Conservation (phyloP, 1,284 basidiomycete species). For the Entoloma clypeatum region DNA sequence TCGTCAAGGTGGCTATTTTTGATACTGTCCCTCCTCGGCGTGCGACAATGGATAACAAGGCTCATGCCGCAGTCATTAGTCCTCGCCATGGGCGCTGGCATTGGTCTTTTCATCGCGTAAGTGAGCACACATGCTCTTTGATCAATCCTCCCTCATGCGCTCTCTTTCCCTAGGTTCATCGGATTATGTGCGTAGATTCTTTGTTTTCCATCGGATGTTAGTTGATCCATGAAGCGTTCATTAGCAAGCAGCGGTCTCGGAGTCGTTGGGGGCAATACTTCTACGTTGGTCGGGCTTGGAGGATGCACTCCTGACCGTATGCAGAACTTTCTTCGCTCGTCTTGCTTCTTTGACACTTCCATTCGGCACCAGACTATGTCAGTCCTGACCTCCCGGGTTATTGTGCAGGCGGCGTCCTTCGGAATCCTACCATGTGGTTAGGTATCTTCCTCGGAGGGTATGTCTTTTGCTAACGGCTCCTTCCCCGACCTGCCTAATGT, state of each 20-base stretch:
- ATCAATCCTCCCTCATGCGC: conserved; percentile 9
- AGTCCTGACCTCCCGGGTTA: conserved; percentile 46
- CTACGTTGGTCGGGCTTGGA: conserved; percentile 76
- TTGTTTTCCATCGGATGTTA: neutral
- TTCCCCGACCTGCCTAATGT: neutral
- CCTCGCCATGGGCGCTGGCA: conserved; percentile 81
- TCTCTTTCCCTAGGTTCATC: conserved; percentile 49
- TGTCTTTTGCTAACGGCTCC: conserved; percentile 20
- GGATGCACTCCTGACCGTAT: conserved; percentile 63
- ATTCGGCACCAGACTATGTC: conserved; percentile 23
- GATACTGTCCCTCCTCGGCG: conserved; percentile 75
- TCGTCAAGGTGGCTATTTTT: conserved; percentile 74
- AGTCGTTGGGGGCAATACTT: conserved; percentile 73
- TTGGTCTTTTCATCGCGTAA: conserved; percentile 81
- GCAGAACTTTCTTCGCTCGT: conserved; percentile 7
- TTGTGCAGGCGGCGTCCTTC: conserved; percentile 68
- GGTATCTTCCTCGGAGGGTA: conserved; percentile 85
- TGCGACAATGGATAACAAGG: conserved; percentile 88
- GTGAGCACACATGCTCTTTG: too few relatives aligned
- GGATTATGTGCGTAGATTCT: conserved; percentile 51
- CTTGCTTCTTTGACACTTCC: conserved; percentile 11
- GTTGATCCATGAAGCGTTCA: conserved; percentile 1
- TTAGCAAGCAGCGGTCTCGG: conserved; percentile 63
- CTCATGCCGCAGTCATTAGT: conserved; percentile 87
- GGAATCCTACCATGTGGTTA: conserved; percentile 81